Evolutionary conservation across 495 filamentous ascomycete genomes (phyloP), one percentile per base, ranked within the genome.

Genomic region (Trichocladium uniseriatum): DNA sequence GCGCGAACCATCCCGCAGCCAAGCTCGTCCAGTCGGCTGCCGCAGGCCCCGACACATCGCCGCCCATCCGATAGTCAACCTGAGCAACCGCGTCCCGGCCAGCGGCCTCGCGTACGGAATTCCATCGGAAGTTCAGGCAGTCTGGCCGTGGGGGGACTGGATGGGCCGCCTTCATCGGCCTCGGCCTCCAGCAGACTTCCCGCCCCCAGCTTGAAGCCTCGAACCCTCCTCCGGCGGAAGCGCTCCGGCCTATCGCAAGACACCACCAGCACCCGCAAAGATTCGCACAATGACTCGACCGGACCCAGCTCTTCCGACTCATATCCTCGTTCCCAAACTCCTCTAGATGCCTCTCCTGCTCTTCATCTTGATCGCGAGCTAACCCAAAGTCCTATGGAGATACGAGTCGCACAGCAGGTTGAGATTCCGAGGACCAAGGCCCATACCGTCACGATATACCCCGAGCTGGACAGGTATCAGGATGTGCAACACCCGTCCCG

Each of bases 401-500:
- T 64, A 31, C 60, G 62, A 27, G 49, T 53, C 16, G 60, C 65
- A 3, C 65, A 69, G 19, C 55, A 62, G 34, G 38, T 64, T 16
- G 69, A 70, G 38, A 52, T 64, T 14, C 56, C 61, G 10, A 62
- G 45, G 40, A 55, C 57, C 0, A 51, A 53, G 16, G 50, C 57
- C n/a, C 70, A 72, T 1, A 52, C 62, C 6, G 56, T 62, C 28
- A 66, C 57, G 16, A 65, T 74, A 52, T 74, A 74, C 50, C 75
- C 76, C 13, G 76, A 78, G 52, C 51, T 79, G 34, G 76, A 79
- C 48, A 68, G 76, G 21, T 79, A 79, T 58, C 65, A 73, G 43
- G 62, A 66, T 52, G 42, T 69, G 47, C 49, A 55, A 49, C 54
- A 52, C 9, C 65, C 56, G 2, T 16, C 46, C 3, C 56, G 39